phyloP scores from a whole-genome alignment of 23 red algal species.

The Gracilaria gracilis region DNA sequence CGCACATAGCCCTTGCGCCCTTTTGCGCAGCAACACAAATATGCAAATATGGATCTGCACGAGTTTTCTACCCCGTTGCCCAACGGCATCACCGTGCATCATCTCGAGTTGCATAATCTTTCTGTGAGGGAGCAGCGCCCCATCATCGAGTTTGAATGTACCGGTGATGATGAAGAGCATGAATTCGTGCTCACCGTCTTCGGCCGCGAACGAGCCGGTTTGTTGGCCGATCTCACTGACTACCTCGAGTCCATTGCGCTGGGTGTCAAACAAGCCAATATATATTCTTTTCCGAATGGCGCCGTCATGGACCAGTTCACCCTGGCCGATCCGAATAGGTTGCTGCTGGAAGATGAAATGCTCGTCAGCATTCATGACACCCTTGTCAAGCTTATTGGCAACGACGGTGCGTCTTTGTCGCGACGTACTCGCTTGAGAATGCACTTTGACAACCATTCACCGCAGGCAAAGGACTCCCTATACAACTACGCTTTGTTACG shows the following conservation, averaged over 20 bases:
- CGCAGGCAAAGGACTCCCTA: constrained; percentile 48
- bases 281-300: constrained; percentile 91
- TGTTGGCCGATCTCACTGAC: constrained; percentile 92
- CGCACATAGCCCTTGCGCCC: neutral
- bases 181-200: constrained; percentile 89
- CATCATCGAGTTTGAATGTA: constrained; percentile 81
- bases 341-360: constrained; percentile 72
- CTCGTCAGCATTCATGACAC: constrained; percentile 71
- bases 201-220: constrained; percentile 78
- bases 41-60: constrained; percentile 30
- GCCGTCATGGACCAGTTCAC: constrained; percentile 96
- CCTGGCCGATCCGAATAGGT: constrained; percentile 67
- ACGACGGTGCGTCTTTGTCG: neutral
- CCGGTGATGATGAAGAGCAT: constrained; percentile 49
- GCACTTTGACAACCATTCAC: constrained; percentile 14
- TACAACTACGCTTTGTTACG: constrained; percentile 62
- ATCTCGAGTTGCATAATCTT: constrained; percentile 87
- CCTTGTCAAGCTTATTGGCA: constrained; percentile 71
- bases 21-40: neutral
- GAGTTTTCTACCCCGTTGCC: constrained; percentile 70
- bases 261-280: constrained; percentile 77
- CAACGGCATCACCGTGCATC: constrained; percentile 84
- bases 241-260: constrained; percentile 75
- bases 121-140: constrained; percentile 79
- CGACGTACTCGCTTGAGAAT: neutral